Base-by-base conservation (phyloP, 2,329 filamentous ascomycete species). In the Fonsecaea erecta region DNA sequence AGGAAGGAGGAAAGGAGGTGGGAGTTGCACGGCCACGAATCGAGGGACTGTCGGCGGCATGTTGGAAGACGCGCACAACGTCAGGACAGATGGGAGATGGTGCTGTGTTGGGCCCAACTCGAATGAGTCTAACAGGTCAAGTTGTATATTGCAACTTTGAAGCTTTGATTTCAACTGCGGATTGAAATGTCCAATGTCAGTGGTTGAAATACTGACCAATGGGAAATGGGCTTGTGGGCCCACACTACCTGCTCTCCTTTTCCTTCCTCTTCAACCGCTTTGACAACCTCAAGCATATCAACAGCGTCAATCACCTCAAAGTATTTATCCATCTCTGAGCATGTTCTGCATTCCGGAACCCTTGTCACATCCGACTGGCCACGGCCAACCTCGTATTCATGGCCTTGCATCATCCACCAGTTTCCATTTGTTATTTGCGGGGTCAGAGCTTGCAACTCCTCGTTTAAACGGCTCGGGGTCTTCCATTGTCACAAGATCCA, bases 1-100 rank as follows among this genome's bases (percentile, higher is more conserved):
- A 48, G 73, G 71, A 4, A 73, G 70, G 55, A 74, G 72, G 58
- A 71, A 70, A 8, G 71, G 64, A 11, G 70, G 71, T 46, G 71
- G 67, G 9, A 72, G 66, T 32, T 65, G 64, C 4, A 67, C 60
- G 51, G 66, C 66, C n/a, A 69, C 48, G 37, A 71, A 59, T 35
- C 52, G 61, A 3, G 68, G 35, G 30, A 62, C 30, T 32, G 56
- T 66, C 26, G 66, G 63, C 11, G 71, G 68, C 70, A 73, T 72
- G 16, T 37, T 68, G 54, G 32, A 14, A 14, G 60, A 65, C 40
- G 60, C 66, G 52, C 53, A 54, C 54, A 56, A 46, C 60, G 61
- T 62, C 52, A 37, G 34, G 18, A 37, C 16, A 9, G 21, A 34
- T 46, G 21, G 43, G 14, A 24, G 9, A 43, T 18, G 37, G 37